These are phyloP conservation scores for Leccinum olivaceoglutinosum DNA, from an alignment of 1,284 basidiomycete genomes.

Conservation along the genomic window DNA sequence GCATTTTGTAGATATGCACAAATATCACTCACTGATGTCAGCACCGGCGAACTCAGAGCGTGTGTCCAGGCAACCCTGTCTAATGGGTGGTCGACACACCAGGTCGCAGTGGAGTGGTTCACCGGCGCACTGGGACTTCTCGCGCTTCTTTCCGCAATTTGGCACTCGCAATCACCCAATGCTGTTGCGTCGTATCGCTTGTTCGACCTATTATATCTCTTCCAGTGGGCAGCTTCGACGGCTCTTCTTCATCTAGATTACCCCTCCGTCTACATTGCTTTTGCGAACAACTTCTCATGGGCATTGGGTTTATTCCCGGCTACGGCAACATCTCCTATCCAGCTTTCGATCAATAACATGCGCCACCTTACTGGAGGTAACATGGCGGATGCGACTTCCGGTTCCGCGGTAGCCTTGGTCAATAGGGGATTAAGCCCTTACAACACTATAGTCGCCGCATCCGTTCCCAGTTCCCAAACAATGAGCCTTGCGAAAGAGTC, in stretches of 20 bases:
- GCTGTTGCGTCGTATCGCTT: slow-evolving; percentile 57
- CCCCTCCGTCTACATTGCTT: slow-evolving; percentile 76
- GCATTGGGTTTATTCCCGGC: slow-evolving; percentile 77
- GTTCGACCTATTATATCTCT: slow-evolving; percentile 78
- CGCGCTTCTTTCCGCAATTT: slow-evolving; percentile 61
- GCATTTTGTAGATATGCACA: slow-evolving; percentile 54
- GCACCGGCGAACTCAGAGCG: slow-evolving; percentile 69
- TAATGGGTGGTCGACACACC: slow-evolving; percentile 84
- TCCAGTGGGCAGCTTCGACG: slow-evolving; percentile 76
- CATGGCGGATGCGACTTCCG: slow-evolving; percentile 51
- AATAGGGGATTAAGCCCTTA: slow-evolving; percentile 79
- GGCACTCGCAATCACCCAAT: slow-evolving; percentile 53
- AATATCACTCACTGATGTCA: slow-evolving; percentile 67
- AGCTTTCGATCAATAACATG: slow-evolving; percentile 78
- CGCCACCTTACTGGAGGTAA: slow-evolving; percentile 78
- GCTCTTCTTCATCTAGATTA: slow-evolving; percentile 84
- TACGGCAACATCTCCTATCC: slow-evolving; percentile 51
- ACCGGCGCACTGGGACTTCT: slow-evolving; percentile 68
- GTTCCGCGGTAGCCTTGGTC: slow-evolving; percentile 65
- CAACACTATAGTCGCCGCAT: slow-evolving; percentile 37
- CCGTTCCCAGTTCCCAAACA: slow-evolving; percentile 3
- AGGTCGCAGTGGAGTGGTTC: slow-evolving; percentile 73
- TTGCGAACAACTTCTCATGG: slow-evolving; percentile 87
- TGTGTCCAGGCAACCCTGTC: slow-evolving; percentile 90
- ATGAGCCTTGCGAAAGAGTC: slow-evolving; percentile 5